These are phyloP conservation scores for Trametes sanguinea DNA, from an alignment of 768 basidiomycete species.

Conservation along the genomic window DNA sequence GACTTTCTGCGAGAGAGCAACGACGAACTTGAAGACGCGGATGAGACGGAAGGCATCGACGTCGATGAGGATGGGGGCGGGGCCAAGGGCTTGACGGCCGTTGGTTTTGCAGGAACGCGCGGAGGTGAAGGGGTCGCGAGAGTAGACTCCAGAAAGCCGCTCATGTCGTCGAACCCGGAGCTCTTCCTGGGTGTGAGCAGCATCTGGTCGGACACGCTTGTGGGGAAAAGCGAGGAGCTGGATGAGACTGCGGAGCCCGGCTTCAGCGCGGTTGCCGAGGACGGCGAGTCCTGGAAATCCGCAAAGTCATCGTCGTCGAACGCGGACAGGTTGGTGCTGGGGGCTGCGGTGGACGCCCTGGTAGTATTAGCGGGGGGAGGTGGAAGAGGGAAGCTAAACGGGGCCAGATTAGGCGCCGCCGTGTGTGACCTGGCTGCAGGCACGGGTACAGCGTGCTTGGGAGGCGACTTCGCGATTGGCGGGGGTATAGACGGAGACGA, in stretches of 20 bases:
- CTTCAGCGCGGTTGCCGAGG: conserved; percentile 18
- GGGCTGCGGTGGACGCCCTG: neutral
- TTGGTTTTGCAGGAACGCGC: conserved; percentile 26
- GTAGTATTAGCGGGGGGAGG: neutral
- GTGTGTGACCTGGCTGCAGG: conserved; percentile 1
- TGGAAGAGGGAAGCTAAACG: conserved; percentile 12
- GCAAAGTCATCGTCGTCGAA: conserved; percentile 30
- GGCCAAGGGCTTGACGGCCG: neutral
- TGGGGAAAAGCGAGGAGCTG: conserved; percentile 25
- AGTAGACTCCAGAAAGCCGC: conserved; percentile 48
- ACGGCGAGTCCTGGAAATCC: conserved; percentile 27
- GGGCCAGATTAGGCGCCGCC: conserved; percentile 2
- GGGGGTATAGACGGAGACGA: conserved; percentile 5
- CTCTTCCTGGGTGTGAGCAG: conserved; percentile 25
- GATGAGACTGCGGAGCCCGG: conserved; percentile 22
- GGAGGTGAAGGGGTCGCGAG: conserved; percentile 49
- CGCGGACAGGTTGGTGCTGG: neutral
- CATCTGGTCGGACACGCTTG: conserved; percentile 25
- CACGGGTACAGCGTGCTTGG: neutral
- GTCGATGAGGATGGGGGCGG: conserved; percentile 3
- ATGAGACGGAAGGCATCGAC: conserved; percentile 4
- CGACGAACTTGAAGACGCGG: conserved; percentile 10
- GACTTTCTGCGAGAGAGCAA: conserved; percentile 31
- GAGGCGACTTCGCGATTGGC: conserved; percentile 18
- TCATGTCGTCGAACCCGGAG: conserved; percentile 47